phyloP scores from a whole-genome alignment of 2,329 filamentous ascomycete species.

The Akanthomyces dipterigenus region DNA sequence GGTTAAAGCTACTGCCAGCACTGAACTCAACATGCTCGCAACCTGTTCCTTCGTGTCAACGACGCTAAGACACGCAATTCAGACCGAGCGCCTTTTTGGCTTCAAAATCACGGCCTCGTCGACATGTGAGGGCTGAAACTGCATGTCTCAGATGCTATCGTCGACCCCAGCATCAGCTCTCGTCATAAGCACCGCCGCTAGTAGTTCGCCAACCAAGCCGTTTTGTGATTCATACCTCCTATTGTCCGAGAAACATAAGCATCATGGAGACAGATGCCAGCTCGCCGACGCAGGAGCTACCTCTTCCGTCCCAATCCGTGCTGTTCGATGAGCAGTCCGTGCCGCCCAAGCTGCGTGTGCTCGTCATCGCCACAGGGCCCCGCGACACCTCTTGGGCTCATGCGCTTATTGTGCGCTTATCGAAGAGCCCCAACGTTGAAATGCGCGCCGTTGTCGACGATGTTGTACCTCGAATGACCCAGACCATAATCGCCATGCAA shows the following conservation, averaged over 20 bases:
- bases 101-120: background rate
- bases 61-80: background rate
- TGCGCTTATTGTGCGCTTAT: constrained; percentile 58
- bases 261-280: background rate
- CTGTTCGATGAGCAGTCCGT: constrained; percentile 29
- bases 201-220: background rate
- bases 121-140: constrained; percentile 20
- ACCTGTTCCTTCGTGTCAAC: background rate
- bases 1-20: background rate
- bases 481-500: constrained; percentile 54
- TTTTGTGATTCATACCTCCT: background rate
- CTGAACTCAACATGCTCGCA: background rate
- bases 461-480: constrained; percentile 54
- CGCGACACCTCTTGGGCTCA: constrained; percentile 60
- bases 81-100: background rate
- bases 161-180: background rate
- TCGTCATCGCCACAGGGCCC: constrained; percentile 59
- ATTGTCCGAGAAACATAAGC: background rate
- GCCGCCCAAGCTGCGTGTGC: constrained; percentile 48
- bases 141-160: constrained; percentile 28
- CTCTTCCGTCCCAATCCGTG: constrained; percentile 28
- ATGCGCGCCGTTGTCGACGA: constrained; percentile 59
- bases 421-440: constrained; percentile 56
- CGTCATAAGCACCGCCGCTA: background rate
- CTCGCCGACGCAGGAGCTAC: constrained; percentile 16